Evolutionary conservation across 1,284 basidiomycete species (phyloP), one percentile per base, ranked within the genome.

Genomic region (Phellopilus nigrolimitatus): DNA sequence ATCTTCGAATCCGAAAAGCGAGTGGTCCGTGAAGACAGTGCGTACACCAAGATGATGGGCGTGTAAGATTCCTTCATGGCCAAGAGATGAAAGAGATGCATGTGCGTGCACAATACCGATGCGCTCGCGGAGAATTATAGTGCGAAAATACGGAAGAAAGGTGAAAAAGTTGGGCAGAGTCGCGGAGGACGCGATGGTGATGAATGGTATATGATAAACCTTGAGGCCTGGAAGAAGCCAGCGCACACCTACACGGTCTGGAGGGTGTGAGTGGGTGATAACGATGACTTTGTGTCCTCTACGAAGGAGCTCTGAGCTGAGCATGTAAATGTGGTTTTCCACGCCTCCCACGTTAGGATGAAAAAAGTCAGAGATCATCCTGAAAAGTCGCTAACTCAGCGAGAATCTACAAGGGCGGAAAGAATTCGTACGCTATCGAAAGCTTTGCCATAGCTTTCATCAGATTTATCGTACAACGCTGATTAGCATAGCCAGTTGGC

Each of bases 311-410:
- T 88, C 84, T n/a, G 87, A 82, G 56, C 86, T 82, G 33, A 97
- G 76, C 80, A 90, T 91, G 70, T 93, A 97, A 46, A 98, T 95
- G 68, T 98, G 94, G 56, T 85, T 95, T 68, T 99, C 97, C 21
- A 99, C 95, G 8, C 97, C 97, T 21, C 97, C 97, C 2, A 97
- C 87, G 56, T 84, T 80, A 0, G 95, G 95, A 64, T 91, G 86
- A 71, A 98, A 99, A 73, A 98, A 99, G 69, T 99, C 95, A 43
- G 86, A 92, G 42, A 98, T 82, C 90, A 99, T 94, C 22, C 91
- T 95, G 9, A 2, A 44, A 31, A 24, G n/a, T n/a, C n/a, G n/a
- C n/a, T n/a, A n/a, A n/a, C n/a, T n/a, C n/a, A 49, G 28, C n/a
- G 13, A 3, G 30, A 39, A 31, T 8, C n/a, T n/a, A 15, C 2